Percentiles rank a stretch among this genome's conserved stretches.
phyloP scores from a whole-genome alignment of 2,329 filamentous ascomycete species.

The Alternaria ventricosa region DNA sequence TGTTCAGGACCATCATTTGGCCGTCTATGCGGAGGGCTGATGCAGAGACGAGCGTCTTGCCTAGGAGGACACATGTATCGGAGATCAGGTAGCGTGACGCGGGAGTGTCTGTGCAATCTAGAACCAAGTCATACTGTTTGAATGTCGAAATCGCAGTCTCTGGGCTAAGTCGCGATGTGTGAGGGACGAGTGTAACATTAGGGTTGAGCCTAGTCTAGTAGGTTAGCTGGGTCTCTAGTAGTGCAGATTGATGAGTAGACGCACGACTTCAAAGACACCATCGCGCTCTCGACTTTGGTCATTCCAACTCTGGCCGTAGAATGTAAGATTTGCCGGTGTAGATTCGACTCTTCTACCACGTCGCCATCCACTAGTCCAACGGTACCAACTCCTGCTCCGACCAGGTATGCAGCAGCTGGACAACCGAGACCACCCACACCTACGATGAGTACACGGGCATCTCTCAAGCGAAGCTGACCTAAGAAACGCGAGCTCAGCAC shows the following conservation, averaged over 20 bases:
- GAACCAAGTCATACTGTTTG: slow-evolving; percentile 76
- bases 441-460: slow-evolving; percentile 76
- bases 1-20: slow-evolving; percentile 87
- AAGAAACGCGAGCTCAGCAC: background rate
- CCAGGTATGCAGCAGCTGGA: slow-evolving; percentile 90
- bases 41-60: slow-evolving; percentile 83
- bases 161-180: slow-evolving; percentile 70
- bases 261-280: slow-evolving; percentile 53
- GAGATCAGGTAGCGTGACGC: slow-evolving; percentile 91
- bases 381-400: slow-evolving; percentile 83
- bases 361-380: slow-evolving; percentile 89
- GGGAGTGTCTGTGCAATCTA: slow-evolving; percentile 96
- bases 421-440: slow-evolving; percentile 91
- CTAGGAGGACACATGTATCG: slow-evolving; percentile 81
- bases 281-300: slow-evolving; percentile 79
- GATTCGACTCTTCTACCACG: slow-evolving; percentile 83
- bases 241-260: slow-evolving; percentile 23
- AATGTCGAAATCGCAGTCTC: slow-evolving; percentile 72
- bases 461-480: slow-evolving; percentile 79
- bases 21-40: slow-evolving; percentile 89
- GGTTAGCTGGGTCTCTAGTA: slow-evolving; percentile 13
- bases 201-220: slow-evolving; percentile 70
- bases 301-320: slow-evolving; percentile 72
- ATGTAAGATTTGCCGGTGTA: slow-evolving; percentile 91
- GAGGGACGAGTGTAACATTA: slow-evolving; percentile 66